phyloP scores from a whole-genome alignment of 306 rosid genomes.

The Lathyrus aphaca region DNA sequence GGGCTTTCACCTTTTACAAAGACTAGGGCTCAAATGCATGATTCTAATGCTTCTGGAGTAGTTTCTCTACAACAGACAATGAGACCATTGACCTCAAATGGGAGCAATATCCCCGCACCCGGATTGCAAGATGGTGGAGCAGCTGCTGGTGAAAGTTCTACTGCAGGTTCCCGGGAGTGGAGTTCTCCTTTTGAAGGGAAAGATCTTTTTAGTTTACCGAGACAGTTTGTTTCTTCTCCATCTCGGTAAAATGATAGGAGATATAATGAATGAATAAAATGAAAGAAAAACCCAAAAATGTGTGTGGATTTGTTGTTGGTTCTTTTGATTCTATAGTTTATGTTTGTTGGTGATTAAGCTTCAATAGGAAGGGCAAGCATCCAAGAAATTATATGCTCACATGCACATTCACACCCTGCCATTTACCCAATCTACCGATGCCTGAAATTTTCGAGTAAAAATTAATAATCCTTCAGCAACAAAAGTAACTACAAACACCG shows the following conservation, averaged over 20 bases:
- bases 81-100: conserved; percentile 63
- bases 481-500: background rate
- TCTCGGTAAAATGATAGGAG: conserved; percentile 64
- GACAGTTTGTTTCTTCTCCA: conserved; percentile 98
- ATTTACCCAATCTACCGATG: background rate
- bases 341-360: conserved; percentile 59
- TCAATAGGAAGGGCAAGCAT: conserved; percentile 43
- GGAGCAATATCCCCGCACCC: conserved; percentile 53
- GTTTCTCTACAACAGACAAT: conserved; percentile 60
- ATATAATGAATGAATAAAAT: conserved; percentile 55
- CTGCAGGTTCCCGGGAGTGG: conserved; percentile 80
- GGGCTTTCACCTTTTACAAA: conserved; percentile 71
- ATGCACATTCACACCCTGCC: conserved; percentile 3
- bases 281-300: conserved; percentile 49
- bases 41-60: conserved; percentile 61
- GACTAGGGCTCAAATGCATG: conserved; percentile 54
- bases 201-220: conserved; percentile 90
- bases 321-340: conserved; percentile 58
- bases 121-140: conserved; percentile 79
- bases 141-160: conserved; percentile 59
- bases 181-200: conserved; percentile 95
- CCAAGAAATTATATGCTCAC: conserved; percentile 37
- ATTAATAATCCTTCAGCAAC: background rate
- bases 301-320: conserved; percentile 77
- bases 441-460: background rate